Evolutionary conservation across 371 early-diverging fungal genomes (phyloP).

Genomic region (Actinomucor elegans): DNA sequence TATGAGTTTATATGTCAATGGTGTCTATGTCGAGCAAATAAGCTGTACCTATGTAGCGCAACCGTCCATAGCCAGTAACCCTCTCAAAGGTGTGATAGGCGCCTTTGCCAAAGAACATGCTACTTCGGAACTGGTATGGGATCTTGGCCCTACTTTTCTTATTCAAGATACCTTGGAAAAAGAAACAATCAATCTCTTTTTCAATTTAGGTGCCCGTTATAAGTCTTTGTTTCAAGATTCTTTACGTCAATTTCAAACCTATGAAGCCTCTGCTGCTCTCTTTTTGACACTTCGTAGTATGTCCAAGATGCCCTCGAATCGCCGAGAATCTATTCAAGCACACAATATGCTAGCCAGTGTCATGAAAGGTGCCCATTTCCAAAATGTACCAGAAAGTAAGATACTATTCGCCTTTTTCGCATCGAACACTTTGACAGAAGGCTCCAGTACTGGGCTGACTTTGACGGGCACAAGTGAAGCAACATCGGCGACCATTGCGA

Average conservation of each 20-base stretch:
- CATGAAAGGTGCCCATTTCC: conserved; percentile 51
- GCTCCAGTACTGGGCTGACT: conserved; percentile 40
- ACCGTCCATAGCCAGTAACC: conserved; percentile 33
- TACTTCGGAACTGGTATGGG: conserved; percentile 51
- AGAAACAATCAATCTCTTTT: conserved; percentile 57
- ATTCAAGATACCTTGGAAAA: conserved; percentile 62
- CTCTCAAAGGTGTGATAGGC: conserved; percentile 43
- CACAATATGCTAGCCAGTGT: conserved; percentile 54
- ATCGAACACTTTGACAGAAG: conserved; percentile 51
- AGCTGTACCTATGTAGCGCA: conserved; percentile 62
- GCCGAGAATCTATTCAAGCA: conserved; percentile 17
- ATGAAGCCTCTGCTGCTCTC: conserved; percentile 62
- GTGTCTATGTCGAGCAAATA: conserved; percentile 53
- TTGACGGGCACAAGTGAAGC: conserved; percentile 40
- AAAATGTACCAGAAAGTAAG: conserved; percentile 59
- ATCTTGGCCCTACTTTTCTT: conserved; percentile 69
- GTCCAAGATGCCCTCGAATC: conserved; percentile 26
- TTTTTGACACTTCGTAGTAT: conserved; percentile 53
- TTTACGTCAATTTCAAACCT: conserved; percentile 67
- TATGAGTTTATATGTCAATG: conserved; percentile 67
- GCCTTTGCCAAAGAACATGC: conserved; percentile 27
- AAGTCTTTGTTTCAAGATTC: conserved; percentile 68
- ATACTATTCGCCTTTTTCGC: conserved; percentile 67
- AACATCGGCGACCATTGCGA: conserved; percentile 19
- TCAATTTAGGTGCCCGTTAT: conserved; percentile 67